phyloP scores from a whole-genome alignment of 768 basidiomycete genomes.

The Kwoniella newhampshirensis region DNA sequence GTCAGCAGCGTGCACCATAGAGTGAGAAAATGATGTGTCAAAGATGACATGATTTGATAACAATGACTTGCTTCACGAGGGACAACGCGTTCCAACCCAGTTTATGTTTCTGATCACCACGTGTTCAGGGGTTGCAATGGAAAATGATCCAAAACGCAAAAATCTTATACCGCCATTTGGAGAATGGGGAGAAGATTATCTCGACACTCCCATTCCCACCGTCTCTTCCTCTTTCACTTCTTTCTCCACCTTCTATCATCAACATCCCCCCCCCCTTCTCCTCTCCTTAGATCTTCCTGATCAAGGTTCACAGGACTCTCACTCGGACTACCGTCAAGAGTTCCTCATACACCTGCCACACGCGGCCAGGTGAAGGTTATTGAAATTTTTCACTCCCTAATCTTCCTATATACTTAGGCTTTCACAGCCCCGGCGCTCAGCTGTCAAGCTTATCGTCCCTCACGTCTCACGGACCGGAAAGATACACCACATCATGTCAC shows the following conservation, averaged over 20 bases:
- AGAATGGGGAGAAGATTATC: not conserved
- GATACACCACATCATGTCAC: constrained; percentile 49
- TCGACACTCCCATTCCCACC: not conserved
- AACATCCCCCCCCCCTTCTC: not conserved
- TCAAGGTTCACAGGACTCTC: not conserved
- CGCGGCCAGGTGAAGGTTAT: constrained; percentile 19
- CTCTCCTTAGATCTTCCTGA: not conserved
- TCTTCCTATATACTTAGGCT: not conserved
- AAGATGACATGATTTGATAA: not conserved
- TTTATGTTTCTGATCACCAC: not conserved
- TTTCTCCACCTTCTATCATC: not conserved
- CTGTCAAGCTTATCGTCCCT: constrained; percentile 1
- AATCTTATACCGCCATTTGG: not conserved
- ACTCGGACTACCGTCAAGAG: constrained; percentile 2
- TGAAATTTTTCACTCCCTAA: no score
- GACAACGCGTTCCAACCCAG: not conserved
- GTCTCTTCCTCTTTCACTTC: not conserved
- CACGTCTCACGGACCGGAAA: not conserved
- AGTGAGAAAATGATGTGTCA: no score
- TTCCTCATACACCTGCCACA: constrained; percentile 13
- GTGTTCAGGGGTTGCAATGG: not conserved
- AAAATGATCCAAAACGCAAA: not conserved
- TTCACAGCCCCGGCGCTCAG: not conserved
- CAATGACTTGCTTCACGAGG: not conserved
- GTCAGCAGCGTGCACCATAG: no score